Percentiles rank a stretch among this genome's conserved stretches.
Evolutionary conservation across 441 rosid species (phyloP).

Genomic region (Macaranga tanarius): DNA sequence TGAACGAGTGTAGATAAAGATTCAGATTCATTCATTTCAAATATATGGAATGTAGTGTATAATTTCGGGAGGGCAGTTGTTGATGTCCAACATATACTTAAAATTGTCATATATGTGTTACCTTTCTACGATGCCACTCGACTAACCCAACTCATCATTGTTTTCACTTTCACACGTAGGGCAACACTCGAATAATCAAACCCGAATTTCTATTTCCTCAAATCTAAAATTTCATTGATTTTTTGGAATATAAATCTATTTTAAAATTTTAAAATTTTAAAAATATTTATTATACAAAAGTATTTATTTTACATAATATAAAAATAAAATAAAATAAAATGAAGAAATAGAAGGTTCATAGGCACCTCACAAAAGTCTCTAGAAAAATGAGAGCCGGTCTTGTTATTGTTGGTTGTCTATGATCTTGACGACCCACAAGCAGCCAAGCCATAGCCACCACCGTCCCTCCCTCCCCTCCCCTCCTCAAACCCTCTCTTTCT

Average conservation of each 20-base stretch:
- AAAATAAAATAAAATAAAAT: background rate
- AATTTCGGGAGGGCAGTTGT: too few species aligned
- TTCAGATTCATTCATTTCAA: too few species aligned
- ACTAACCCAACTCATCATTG: background rate
- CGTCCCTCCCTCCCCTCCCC: background rate
- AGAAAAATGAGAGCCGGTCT: slow-evolving; percentile 23
- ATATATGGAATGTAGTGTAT: too few species aligned
- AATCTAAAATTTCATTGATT: too few species aligned
- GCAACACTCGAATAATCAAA: background rate
- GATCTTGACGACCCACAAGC: slow-evolving; percentile 27
- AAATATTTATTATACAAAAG: too few species aligned
- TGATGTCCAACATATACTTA: too few species aligned
- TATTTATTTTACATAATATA: background rate
- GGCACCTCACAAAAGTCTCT: slow-evolving; percentile 13
- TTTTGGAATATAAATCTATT: too few species aligned
- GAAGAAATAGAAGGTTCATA: slow-evolving; percentile 30
- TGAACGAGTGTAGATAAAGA: too few species aligned
- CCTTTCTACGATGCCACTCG: background rate
- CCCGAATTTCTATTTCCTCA: too few species aligned
- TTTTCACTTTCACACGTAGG: background rate
- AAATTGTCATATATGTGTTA: background rate
- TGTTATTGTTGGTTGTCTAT: background rate
- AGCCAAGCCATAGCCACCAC: background rate
- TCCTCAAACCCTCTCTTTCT: slow-evolving; percentile 2
- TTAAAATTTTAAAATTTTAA: too few species aligned